Percentiles rank a stretch among this genome's conserved stretches.
Evolutionary conservation across 352 stramenopile species (phyloP).

Genomic region (Phytophthora ohioensis): DNA sequence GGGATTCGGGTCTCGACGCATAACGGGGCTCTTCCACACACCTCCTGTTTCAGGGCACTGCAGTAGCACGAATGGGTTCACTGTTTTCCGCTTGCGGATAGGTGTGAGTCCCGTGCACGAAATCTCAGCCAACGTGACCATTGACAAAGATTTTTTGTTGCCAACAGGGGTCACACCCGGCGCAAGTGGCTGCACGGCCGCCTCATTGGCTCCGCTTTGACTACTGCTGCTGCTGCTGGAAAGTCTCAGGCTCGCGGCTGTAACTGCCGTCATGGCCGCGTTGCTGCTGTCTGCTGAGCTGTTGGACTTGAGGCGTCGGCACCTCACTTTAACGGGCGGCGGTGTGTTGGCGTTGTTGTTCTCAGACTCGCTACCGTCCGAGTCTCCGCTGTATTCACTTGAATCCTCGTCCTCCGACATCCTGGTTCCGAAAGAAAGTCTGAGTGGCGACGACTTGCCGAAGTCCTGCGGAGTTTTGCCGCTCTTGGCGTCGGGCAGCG

Average conservation of each 20-base stretch:
- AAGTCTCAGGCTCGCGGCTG: conserved; percentile 32
- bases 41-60: conserved; percentile 38
- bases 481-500: conserved; percentile 48
- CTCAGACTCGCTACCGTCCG: conserved; percentile 37
- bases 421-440: conserved; percentile 40
- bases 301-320: conserved; percentile 39
- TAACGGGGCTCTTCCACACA: conserved; percentile 60
- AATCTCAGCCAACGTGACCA: conserved; percentile 44
- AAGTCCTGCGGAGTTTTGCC: conserved; percentile 49
- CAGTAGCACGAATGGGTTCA: conserved; percentile 66
- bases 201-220: conserved; percentile 39
- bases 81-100: conserved; percentile 61
- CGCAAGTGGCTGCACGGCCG: conserved; percentile 29
- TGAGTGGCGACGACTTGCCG: conserved; percentile 32
- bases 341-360: conserved; percentile 25
- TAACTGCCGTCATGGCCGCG: conserved; percentile 30
- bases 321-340: conserved; percentile 17
- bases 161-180: not conserved
- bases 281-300: conserved; percentile 37
- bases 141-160: conserved; percentile 16
- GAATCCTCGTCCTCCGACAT: conserved; percentile 43
- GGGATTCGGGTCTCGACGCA: conserved; percentile 49
- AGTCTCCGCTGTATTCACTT: conserved; percentile 36
- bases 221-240: conserved; percentile 49
- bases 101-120: conserved; percentile 50